These are phyloP conservation scores for Bruguiera gymnorhiza DNA, from an alignment of 345 rosid genomes.

Conservation along the genomic window DNA sequence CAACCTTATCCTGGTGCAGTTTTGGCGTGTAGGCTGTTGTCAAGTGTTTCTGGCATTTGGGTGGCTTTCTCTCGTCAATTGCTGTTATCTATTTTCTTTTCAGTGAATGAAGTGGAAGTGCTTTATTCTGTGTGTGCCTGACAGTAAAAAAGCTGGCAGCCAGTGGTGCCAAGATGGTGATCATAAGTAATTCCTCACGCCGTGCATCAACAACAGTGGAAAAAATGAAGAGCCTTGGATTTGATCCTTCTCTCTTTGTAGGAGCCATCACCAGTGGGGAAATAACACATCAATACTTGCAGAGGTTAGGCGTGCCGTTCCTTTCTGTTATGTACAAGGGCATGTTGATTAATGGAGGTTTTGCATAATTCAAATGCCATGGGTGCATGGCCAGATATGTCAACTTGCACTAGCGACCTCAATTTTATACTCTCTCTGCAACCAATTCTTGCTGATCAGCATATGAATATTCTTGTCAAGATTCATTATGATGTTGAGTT, in stretches of 20 bases:
- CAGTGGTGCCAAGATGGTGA: conserved; percentile 74
- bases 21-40: conserved; percentile 61
- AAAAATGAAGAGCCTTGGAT: conserved; percentile 78
- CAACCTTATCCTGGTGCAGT: conserved; percentile 90
- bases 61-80: not conserved
- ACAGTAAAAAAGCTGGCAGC: conserved; percentile 72
- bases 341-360: not conserved
- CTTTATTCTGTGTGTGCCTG: conserved; percentile 21
- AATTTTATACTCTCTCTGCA: too few species aligned
- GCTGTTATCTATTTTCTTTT: not conserved
- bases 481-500: too few species aligned
- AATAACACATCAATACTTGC: conserved; percentile 73
- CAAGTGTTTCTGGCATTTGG: conserved; percentile 20
- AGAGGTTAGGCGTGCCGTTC: conserved; percentile 40
- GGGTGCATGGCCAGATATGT: too few species aligned
- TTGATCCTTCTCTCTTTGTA: conserved; percentile 79
- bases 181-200: conserved; percentile 88
- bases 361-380: not conserved
- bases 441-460: too few species aligned
- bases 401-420: too few species aligned
- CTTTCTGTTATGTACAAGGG: not conserved
- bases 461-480: too few species aligned
- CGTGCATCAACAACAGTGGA: conserved; percentile 79
- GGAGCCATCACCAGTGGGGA: conserved; percentile 96
- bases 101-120: conserved; percentile 4